Evolutionary conservation across 1,284 basidiomycete species (phyloP).

Genomic region (Cutaneotrichosporon sp.): DNA sequence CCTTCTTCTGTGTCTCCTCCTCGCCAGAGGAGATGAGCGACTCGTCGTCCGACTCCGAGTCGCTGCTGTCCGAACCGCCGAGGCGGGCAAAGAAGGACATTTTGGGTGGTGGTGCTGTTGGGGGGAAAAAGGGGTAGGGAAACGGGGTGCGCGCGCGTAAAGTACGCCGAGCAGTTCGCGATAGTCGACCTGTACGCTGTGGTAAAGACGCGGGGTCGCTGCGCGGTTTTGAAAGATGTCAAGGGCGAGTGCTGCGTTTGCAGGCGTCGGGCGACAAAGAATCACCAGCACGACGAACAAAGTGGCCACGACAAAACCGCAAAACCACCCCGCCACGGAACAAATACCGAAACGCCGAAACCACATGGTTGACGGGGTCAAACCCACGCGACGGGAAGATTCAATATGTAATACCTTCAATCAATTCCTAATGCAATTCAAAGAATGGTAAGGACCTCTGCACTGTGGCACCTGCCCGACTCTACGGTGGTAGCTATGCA

Average conservation of each 20-base stretch:
- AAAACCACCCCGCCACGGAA: background rate
- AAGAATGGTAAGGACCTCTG: too few relatives aligned
- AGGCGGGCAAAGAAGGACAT: constrained; percentile 40
- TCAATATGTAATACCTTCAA: too few relatives aligned
- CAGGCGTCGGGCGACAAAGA: background rate
- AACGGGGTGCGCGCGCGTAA: background rate
- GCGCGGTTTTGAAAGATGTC: constrained; percentile 1
- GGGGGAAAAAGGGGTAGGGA: background rate
- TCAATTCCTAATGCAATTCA: too few relatives aligned
- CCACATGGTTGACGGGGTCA: too few relatives aligned
- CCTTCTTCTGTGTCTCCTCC: constrained; percentile 30
- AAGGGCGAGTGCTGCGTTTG: background rate
- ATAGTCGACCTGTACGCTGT: background rate
- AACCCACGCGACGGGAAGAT: too few relatives aligned
- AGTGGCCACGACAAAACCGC: background rate
- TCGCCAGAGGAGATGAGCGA: constrained; percentile 43
- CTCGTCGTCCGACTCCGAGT: constrained; percentile 43
- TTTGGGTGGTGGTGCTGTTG: constrained; percentile 3
- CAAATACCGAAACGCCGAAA: background rate
- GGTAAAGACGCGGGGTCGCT: background rate
- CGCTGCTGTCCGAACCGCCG: constrained; percentile 33
- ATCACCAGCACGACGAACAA: background rate
- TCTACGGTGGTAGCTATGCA: background rate
- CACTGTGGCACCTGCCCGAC: too few relatives aligned
- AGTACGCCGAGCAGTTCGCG: background rate